Evolutionary conservation across 768 basidiomycete genomes (phyloP).

Genomic region (Suillus americanus): DNA sequence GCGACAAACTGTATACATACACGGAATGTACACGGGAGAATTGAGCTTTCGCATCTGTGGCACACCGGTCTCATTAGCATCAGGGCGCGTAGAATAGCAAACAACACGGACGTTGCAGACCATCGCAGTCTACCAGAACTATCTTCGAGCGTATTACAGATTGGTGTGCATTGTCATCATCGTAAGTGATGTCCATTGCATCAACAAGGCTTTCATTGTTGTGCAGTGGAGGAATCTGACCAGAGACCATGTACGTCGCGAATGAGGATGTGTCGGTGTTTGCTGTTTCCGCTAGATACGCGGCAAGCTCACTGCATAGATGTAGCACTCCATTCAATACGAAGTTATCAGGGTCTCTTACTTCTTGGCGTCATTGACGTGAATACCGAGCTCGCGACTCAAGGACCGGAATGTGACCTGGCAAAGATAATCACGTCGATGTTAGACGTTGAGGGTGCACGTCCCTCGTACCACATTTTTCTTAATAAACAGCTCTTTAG

Average conservation of each 20-base stretch:
- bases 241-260: slow-evolving; percentile 75
- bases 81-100: neutral
- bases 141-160: slow-evolving; percentile 48
- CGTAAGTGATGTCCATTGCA: slow-evolving; percentile 39
- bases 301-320: slow-evolving; percentile 57
- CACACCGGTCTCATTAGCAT: neutral
- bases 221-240: slow-evolving; percentile 39
- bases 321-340: slow-evolving; percentile 3
- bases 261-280: slow-evolving; percentile 30
- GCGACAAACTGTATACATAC: slow-evolving; percentile 73
- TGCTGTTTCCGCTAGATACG: slow-evolving; percentile 48
- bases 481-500: slow-evolving; percentile 46
- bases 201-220: slow-evolving; percentile 13
- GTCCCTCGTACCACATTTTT: slow-evolving; percentile 37
- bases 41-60: slow-evolving; percentile 50
- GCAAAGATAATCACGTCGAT: neutral
- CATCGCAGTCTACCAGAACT: slow-evolving; percentile 60
- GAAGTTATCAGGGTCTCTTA: slow-evolving; percentile 30
- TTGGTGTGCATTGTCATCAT: slow-evolving; percentile 43
- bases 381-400: slow-evolving; percentile 66
- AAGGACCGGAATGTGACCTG: slow-evolving; percentile 81
- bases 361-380: slow-evolving; percentile 82
- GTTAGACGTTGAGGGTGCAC: slow-evolving; percentile 10
- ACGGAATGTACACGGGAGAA: slow-evolving; percentile 54
- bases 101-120: slow-evolving; percentile 56